Percentiles rank a stretch among this genome's conserved stretches.
phyloP scores from a whole-genome alignment of 2,329 filamentous ascomycete species.

The Penicillium capsulatum region DNA sequence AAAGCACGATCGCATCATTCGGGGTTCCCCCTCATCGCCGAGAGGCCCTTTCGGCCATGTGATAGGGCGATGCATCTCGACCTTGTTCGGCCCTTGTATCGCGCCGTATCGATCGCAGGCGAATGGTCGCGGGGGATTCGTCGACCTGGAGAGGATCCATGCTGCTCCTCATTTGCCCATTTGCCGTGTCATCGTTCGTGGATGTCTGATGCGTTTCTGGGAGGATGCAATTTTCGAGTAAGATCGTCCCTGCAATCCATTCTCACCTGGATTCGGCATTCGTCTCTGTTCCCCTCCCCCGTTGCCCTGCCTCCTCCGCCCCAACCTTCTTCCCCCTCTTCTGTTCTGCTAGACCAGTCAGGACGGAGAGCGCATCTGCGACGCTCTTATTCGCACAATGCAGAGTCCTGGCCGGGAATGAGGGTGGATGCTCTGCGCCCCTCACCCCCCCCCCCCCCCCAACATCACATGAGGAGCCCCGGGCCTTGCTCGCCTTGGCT shows the following conservation, averaged over 20 bases:
- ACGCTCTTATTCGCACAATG: conserved; percentile 12
- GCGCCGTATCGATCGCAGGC: conserved; percentile 13
- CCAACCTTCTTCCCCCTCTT: not conserved
- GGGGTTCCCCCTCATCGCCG: conserved; percentile 14
- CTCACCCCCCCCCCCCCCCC: too few species aligned
- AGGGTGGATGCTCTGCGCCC: conserved; percentile 16
- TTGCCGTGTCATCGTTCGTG: conserved; percentile 18
- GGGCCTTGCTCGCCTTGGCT: too few species aligned
- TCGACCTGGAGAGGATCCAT: conserved; percentile 16
- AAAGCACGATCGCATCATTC: conserved; percentile 17
- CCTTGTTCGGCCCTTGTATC: conserved; percentile 26
- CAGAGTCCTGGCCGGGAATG: conserved; percentile 4
- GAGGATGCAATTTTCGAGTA: too few species aligned
- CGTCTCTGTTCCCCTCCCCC: too few species aligned
- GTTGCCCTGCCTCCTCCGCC: conserved; percentile 5
- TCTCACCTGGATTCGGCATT: too few species aligned
- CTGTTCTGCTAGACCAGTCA: conserved; percentile 11
- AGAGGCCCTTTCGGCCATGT: conserved; percentile 12
- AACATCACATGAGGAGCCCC: conserved; percentile 8
- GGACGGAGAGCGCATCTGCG: conserved; percentile 9
- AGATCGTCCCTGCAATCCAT: too few species aligned
- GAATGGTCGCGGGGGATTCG: conserved; percentile 18
- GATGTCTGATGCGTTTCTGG: conserved; percentile 22
- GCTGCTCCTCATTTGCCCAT: conserved; percentile 21
- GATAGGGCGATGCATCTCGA: conserved; percentile 18